Conservation (phyloP, 352 stramenopile species). For the Globisporangium cylindrosporum region DNA sequence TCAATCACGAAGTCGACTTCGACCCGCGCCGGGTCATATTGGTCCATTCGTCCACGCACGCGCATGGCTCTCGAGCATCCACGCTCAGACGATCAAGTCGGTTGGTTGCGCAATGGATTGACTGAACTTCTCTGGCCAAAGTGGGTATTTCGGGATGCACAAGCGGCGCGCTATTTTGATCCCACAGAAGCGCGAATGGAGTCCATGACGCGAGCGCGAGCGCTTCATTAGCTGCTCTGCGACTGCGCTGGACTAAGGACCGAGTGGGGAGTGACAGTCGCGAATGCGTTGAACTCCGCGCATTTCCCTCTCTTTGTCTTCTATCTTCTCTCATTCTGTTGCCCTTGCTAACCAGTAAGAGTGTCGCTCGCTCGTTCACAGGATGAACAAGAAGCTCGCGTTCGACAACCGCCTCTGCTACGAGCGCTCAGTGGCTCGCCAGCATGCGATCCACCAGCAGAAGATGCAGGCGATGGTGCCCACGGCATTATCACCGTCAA, state of each 20-base stretch:
- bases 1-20: background rate
- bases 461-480: slow-evolving; percentile 62
- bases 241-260: background rate
- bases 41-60: background rate
- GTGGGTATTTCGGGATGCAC: background rate
- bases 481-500: slow-evolving; percentile 57
- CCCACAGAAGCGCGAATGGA: background rate
- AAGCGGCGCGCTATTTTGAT: slow-evolving; percentile 1
- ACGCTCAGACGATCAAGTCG: background rate
- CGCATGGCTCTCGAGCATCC: background rate
- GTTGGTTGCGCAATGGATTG: background rate
- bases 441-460: slow-evolving; percentile 60
- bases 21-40: background rate
- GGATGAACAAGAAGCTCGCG: slow-evolving; percentile 73
- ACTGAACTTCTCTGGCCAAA: background rate
- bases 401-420: slow-evolving; percentile 85
- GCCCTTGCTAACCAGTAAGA: background rate
- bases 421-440: slow-evolving; percentile 62
- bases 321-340: background rate
- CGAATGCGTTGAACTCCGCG: background rate
- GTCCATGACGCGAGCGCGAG: background rate
- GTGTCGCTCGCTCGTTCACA: background rate
- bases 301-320: background rate
- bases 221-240: background rate
- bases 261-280: slow-evolving; percentile 1